Conservation (phyloP, 345 rosid species). For the Stellera chamaejasme region DNA sequence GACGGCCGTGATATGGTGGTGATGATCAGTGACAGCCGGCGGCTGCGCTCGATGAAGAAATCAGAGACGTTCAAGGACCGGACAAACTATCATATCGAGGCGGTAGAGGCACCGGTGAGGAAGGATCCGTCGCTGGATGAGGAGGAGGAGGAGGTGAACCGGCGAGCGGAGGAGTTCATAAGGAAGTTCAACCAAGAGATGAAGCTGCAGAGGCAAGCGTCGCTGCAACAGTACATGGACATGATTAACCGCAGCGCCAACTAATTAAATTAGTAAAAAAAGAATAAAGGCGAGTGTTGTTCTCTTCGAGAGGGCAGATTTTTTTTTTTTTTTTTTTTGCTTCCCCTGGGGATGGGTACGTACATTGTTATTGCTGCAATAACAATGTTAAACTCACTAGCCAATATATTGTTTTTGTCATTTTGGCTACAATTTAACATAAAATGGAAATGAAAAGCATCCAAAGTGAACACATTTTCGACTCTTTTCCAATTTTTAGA, state of each 20-base stretch:
- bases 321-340: too few species aligned
- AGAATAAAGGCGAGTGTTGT: too few species aligned
- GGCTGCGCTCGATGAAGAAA: conserved; percentile 10
- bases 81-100: conserved; percentile 1
- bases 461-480: too few species aligned
- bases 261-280: neutral
- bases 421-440: too few species aligned
- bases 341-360: too few species aligned
- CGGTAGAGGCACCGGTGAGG: conserved; percentile 13
- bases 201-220: conserved; percentile 20
- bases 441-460: too few species aligned
- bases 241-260: conserved; percentile 17
- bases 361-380: too few species aligned
- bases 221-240: conserved; percentile 29
- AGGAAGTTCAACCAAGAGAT: conserved; percentile 33
- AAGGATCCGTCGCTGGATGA: conserved; percentile 36
- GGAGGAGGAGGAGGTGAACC: conserved; percentile 46
- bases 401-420: too few species aligned
- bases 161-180: conserved; percentile 39
- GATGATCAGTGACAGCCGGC: neutral
- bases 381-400: too few species aligned
- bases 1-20: conserved; percentile 4
- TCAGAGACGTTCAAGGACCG: conserved; percentile 14
- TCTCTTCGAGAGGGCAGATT: too few species aligned
- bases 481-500: too few species aligned